phyloP scores from a whole-genome alignment of 257 asterid species.

The Eucommia ulmoides region DNA sequence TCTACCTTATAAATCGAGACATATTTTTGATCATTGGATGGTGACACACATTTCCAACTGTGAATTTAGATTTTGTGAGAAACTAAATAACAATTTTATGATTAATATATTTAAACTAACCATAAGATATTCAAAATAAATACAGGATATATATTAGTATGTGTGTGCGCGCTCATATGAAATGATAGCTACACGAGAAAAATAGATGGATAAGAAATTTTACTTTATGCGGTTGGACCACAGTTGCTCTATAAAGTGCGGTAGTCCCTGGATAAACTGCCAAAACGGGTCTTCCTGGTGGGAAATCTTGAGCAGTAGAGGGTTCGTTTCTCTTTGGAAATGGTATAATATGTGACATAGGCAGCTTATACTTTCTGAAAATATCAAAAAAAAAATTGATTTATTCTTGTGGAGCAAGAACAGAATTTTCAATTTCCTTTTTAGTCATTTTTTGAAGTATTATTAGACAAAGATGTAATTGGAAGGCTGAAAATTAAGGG shows the following conservation, averaged over 20 bases:
- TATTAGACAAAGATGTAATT: too few relatives aligned
- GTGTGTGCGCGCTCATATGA: too few relatives aligned
- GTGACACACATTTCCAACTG: slow-evolving; percentile 2
- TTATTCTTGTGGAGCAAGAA: not conserved
- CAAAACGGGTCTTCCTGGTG: slow-evolving; percentile 78
- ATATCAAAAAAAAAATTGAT: slow-evolving; percentile 11
- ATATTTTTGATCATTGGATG: too few relatives aligned
- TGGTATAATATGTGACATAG: slow-evolving; percentile 78
- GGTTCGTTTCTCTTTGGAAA: slow-evolving; percentile 78
- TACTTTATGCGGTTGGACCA: slow-evolving; percentile 86
- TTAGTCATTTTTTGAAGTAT: too few relatives aligned
- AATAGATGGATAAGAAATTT: too few relatives aligned
- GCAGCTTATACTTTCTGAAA: slow-evolving; percentile 89
- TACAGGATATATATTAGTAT: slow-evolving; percentile 8
- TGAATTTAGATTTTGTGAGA: too few relatives aligned
- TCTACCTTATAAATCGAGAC: too few relatives aligned
- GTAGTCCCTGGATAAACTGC: slow-evolving; percentile 98
- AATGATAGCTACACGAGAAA: too few relatives aligned
- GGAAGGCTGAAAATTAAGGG: not conserved
- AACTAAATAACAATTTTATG: not conserved
- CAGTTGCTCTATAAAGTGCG: slow-evolving; percentile 92
- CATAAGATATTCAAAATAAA: not conserved
- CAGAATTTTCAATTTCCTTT: not conserved
- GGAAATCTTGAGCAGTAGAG: slow-evolving; percentile 55
- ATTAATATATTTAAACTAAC: not conserved